These are phyloP conservation scores for Boletus rubropictus DNA, from an alignment of 768 basidiomycete genomes.

Conservation along the genomic window DNA sequence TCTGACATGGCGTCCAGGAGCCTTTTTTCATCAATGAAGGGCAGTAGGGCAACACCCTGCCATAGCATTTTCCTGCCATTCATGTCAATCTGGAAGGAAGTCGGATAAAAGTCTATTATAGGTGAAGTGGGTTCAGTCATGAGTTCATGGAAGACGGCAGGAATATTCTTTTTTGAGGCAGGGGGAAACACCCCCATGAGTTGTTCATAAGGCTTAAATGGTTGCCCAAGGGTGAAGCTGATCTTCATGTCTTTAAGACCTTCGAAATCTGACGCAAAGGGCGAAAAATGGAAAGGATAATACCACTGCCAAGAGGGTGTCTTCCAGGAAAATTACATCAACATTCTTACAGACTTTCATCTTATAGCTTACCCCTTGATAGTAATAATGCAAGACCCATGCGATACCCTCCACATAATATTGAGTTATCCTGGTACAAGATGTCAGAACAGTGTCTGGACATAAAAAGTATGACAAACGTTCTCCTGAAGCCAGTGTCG, in stretches of 20 bases:
- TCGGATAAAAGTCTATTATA: slow-evolving; percentile 94
- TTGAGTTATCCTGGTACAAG: slow-evolving; percentile 56
- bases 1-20: slow-evolving; percentile 78
- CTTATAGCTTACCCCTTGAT: slow-evolving; percentile 75
- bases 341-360: neutral
- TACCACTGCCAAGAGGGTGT: slow-evolving; percentile 98
- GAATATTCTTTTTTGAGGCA: slow-evolving; percentile 81
- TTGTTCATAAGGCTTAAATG: slow-evolving; percentile 97
- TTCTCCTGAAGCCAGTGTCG: slow-evolving; percentile 67
- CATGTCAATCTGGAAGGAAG: slow-evolving; percentile 95
- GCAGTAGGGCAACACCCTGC: slow-evolving; percentile 96
- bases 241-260: slow-evolving; percentile 76
- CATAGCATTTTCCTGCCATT: slow-evolving; percentile 99
- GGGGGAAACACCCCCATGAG: slow-evolving; percentile 98
- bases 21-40: slow-evolving; percentile 87
- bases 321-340: slow-evolving; percentile 35
- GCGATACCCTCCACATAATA: slow-evolving; percentile 90
- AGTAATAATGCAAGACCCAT: slow-evolving; percentile 97
- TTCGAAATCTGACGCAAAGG: slow-evolving; percentile 92
- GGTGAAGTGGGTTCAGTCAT: slow-evolving; percentile 87
- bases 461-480: slow-evolving; percentile 42
- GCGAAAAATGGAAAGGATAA: slow-evolving; percentile 97
- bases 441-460: slow-evolving; percentile 4
- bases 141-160: slow-evolving; percentile 73
- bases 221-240: slow-evolving; percentile 70